Conservation (phyloP, 2,329 filamentous ascomycete genomes). For the Xylariaceae sp. region DNA sequence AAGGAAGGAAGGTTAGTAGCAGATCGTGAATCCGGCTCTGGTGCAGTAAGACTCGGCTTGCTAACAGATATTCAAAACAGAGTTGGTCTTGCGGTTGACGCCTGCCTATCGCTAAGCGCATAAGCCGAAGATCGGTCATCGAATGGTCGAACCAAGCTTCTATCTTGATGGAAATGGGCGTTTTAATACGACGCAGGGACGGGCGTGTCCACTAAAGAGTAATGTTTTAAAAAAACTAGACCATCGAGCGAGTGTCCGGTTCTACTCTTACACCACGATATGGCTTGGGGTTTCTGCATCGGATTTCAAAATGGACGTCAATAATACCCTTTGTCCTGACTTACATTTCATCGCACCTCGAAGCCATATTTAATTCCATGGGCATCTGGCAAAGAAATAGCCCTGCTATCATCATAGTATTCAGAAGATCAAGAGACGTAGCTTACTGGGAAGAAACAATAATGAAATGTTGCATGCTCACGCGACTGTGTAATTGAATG, state of each 20-base stretch:
- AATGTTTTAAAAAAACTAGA: not conserved
- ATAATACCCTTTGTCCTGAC: slow-evolving; percentile 9
- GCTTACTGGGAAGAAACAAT: not conserved
- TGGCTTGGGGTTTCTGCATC: slow-evolving; percentile 2
- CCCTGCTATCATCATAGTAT: not conserved
- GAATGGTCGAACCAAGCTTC: not conserved
- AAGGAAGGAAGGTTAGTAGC: slow-evolving; percentile 81
- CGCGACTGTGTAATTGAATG: not conserved
- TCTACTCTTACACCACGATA: slow-evolving; percentile 6
- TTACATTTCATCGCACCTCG: not conserved
- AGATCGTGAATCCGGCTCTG: slow-evolving; percentile 1
- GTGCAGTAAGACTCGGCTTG: slow-evolving; percentile 13
- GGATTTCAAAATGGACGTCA: slow-evolving; percentile 9
- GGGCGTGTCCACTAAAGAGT: not conserved
- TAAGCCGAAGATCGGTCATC: slow-evolving; percentile 19
- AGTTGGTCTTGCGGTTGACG: slow-evolving; percentile 80
- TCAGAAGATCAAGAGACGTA: not conserved
- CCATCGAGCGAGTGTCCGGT: not conserved
- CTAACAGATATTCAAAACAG: slow-evolving; percentile 37
- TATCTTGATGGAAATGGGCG: not conserved
- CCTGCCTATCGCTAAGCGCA: slow-evolving; percentile 65
- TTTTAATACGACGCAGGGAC: not conserved
- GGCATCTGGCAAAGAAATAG: not conserved
- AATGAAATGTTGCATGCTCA: not conserved
- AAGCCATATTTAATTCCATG: slow-evolving; percentile 5